phyloP scores from a whole-genome alignment of 108 stramenopile species.

The Asterionellopsis glacialis region DNA sequence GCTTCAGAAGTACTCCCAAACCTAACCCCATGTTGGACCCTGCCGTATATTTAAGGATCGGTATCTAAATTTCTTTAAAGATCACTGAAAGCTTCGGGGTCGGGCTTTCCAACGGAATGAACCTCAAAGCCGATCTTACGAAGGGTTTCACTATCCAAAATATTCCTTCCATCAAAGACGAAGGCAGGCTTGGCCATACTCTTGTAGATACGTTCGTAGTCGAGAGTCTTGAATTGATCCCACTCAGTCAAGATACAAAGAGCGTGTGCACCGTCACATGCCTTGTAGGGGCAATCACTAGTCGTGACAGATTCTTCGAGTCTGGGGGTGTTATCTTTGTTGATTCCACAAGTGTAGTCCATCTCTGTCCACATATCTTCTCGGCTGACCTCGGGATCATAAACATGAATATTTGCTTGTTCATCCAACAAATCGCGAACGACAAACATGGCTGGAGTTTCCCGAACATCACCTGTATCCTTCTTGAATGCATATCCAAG shows the following conservation, averaged over 20 bases:
- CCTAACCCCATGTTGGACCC: no score
- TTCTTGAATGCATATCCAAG: slow-evolving; percentile 99
- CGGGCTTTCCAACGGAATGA: slow-evolving; percentile 92
- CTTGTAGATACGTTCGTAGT: slow-evolving; percentile 88
- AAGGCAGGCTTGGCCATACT: slow-evolving; percentile 98
- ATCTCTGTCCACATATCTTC: slow-evolving; percentile 98
- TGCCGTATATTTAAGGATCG: no score
- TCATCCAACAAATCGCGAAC: slow-evolving; percentile 93
- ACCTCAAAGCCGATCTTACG: slow-evolving; percentile 98
- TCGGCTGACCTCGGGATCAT: slow-evolving; percentile 96
- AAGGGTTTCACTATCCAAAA: slow-evolving; percentile 85
- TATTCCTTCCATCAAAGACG: slow-evolving; percentile 96
- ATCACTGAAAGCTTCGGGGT: slow-evolving; percentile 75
- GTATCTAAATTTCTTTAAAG: slow-evolving; percentile 26
- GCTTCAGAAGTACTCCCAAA: no score
- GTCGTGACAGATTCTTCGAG: slow-evolving; percentile 82
- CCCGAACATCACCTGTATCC: slow-evolving; percentile 99
- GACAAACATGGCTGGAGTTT: slow-evolving; percentile 97
- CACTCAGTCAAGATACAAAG: slow-evolving; percentile 97
- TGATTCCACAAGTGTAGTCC: slow-evolving; percentile 94
- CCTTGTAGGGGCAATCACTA: slow-evolving; percentile 79
- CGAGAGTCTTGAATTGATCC: slow-evolving; percentile 98
- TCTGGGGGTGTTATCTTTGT: slow-evolving; percentile 70
- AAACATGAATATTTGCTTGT: slow-evolving; percentile 89
- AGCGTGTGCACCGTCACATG: slow-evolving; percentile 95